phyloP scores from a whole-genome alignment of 2,329 filamentous ascomycete species.

The Thelonectria discophora region DNA sequence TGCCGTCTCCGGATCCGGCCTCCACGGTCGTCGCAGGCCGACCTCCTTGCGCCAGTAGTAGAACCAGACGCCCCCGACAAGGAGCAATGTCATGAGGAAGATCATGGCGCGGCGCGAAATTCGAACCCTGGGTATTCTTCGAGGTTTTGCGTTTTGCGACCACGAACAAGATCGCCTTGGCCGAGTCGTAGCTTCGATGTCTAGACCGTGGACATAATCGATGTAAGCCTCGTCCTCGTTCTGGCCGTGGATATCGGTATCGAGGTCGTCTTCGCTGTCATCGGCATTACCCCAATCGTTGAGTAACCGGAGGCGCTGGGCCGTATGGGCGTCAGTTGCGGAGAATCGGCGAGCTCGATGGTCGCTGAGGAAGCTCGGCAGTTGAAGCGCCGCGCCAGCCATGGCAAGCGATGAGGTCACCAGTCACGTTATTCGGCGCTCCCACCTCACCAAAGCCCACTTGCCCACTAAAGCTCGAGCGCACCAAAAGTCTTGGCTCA shows the following conservation, averaged over 20 bases:
- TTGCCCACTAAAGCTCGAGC: slow-evolving; percentile 2
- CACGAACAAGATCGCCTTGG: slow-evolving; percentile 6
- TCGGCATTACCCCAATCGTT: slow-evolving; percentile 32
- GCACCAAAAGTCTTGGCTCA: background rate
- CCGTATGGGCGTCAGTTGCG: slow-evolving; percentile 16
- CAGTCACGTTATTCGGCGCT: slow-evolving; percentile 18
- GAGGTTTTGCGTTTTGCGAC: background rate
- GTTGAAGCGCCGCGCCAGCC: slow-evolving; percentile 21
- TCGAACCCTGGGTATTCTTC: slow-evolving; percentile 23
- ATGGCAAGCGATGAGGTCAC: slow-evolving; percentile 23
- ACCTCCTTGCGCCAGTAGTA: slow-evolving; percentile 58
- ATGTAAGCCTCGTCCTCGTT: background rate
- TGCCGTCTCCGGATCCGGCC: slow-evolving; percentile 56
- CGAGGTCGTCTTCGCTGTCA: slow-evolving; percentile 5
- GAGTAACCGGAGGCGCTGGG: slow-evolving; percentile 31
- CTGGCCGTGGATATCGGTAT: background rate
- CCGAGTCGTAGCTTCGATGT: slow-evolving; percentile 16
- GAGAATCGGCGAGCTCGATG: slow-evolving; percentile 26
- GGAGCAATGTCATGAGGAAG: slow-evolving; percentile 45
- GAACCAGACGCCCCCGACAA: slow-evolving; percentile 45
- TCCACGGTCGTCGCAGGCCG: slow-evolving; percentile 56
- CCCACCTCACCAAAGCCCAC: slow-evolving; percentile 12
- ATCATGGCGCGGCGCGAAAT: slow-evolving; percentile 45
- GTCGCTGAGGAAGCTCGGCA: slow-evolving; percentile 27
- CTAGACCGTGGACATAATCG: slow-evolving; percentile 7